These are phyloP conservation scores for Leccinum pellstonianum DNA, from an alignment of 768 basidiomycete species.

Conservation along the genomic window DNA sequence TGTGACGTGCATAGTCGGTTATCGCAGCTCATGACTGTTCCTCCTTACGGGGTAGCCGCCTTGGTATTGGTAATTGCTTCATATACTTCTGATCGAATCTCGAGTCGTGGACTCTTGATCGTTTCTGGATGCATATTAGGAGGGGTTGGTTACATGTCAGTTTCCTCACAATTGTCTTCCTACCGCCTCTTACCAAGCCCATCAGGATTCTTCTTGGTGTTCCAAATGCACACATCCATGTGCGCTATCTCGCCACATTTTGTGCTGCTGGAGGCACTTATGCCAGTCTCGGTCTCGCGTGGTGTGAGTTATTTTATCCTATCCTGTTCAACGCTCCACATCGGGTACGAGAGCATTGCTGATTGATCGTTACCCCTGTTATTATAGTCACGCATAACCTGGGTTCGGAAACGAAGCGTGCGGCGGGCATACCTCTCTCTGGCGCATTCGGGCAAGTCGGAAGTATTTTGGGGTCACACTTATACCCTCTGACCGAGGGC, in stretches of 20 bases:
- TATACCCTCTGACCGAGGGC: conserved; percentile 42
- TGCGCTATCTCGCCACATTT: conserved; percentile 48
- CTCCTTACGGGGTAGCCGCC: conserved; percentile 5
- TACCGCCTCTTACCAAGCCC: neutral
- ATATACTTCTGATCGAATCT: conserved; percentile 44
- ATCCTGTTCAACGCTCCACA: too few species aligned
- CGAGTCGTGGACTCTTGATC: conserved; percentile 41
- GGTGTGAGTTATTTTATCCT: conserved; percentile 37
- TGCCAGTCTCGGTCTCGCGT: conserved; percentile 44
- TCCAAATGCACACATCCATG: conserved; percentile 28
- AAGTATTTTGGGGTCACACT: conserved; percentile 39
- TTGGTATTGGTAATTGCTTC: conserved; percentile 36
- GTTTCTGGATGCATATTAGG: conserved; percentile 30
- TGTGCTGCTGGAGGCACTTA: conserved; percentile 46
- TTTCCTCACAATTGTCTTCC: neutral
- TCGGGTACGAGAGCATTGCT: neutral
- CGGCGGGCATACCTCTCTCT: conserved; percentile 41
- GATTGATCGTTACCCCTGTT: neutral
- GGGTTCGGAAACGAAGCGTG: conserved; percentile 46
- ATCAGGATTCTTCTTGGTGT: conserved; percentile 36
- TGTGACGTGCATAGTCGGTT: too few species aligned
- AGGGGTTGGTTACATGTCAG: conserved; percentile 44
- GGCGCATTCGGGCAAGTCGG: conserved; percentile 42
- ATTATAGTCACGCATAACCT: conserved; percentile 40
- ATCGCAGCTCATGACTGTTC: too few species aligned